Conservation (phyloP, 768 basidiomycete genomes). For the Russula olivacea region DNA sequence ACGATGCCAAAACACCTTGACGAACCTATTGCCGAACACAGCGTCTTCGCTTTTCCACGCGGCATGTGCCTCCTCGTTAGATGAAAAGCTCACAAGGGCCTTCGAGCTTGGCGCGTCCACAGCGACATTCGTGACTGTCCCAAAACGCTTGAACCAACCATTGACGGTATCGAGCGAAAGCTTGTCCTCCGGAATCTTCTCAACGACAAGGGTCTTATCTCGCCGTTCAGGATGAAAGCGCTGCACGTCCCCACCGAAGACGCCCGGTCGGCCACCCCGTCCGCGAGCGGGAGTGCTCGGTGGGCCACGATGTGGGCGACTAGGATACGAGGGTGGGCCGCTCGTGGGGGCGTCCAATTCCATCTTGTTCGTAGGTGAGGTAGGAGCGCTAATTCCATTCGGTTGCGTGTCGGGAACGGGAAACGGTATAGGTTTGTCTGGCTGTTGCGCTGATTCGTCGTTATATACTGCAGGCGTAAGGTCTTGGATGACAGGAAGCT, state of each 20-base stretch:
- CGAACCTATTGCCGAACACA: slow-evolving; percentile 91
- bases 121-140: slow-evolving; percentile 87
- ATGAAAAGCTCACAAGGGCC: slow-evolving; percentile 82
- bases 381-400: slow-evolving; percentile 1
- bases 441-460: slow-evolving; percentile 18
- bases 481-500: slow-evolving; percentile 80
- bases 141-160: slow-evolving; percentile 88
- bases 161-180: slow-evolving; percentile 73
- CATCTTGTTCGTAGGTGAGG: slow-evolving; percentile 19
- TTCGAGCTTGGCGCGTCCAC: slow-evolving; percentile 70
- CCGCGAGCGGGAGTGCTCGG: slow-evolving; percentile 27
- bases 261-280: slow-evolving; percentile 44
- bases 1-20: slow-evolving; percentile 93
- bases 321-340: slow-evolving; percentile 29
- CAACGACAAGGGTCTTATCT: slow-evolving; percentile 83
- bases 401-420: slow-evolving; percentile 2
- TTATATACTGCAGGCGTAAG: slow-evolving; percentile 53
- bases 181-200: slow-evolving; percentile 87
- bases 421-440: slow-evolving; percentile 5
- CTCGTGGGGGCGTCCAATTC: slow-evolving; percentile 33
- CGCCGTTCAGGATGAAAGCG: slow-evolving; percentile 61
- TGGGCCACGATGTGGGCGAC: slow-evolving; percentile 13
- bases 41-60: slow-evolving; percentile 94
- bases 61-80: slow-evolving; percentile 74
- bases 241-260: slow-evolving; percentile 59